These are phyloP conservation scores for Dothistroma pini DNA, from an alignment of 2,329 filamentous ascomycete genomes.

Conservation along the genomic window DNA sequence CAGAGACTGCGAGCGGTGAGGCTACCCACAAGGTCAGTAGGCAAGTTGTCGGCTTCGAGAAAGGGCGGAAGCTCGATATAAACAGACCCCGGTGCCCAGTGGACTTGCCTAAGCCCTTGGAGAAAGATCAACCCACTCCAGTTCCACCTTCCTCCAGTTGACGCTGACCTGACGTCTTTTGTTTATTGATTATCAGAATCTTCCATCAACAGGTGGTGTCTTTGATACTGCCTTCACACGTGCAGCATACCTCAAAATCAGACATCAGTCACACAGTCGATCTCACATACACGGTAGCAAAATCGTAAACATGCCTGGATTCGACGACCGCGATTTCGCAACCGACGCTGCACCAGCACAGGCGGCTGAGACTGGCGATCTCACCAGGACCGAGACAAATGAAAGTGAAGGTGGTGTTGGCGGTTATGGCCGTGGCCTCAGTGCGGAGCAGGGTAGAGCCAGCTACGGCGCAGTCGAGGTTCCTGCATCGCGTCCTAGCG, in stretches of 20 bases:
- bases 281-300: background rate
- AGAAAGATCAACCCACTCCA: slow-evolving; percentile 1
- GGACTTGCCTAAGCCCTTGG: background rate
- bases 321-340: slow-evolving; percentile 56
- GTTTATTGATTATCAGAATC: background rate
- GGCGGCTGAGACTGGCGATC: slow-evolving; percentile 31
- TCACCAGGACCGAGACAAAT: slow-evolving; percentile 13
- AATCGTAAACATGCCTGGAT: slow-evolving; percentile 54
- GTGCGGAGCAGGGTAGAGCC: slow-evolving; percentile 17
- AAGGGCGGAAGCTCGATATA: slow-evolving; percentile 10
- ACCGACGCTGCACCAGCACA: slow-evolving; percentile 40
- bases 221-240: background rate
- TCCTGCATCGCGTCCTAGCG: slow-evolving; percentile 63
- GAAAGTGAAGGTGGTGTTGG: slow-evolving; percentile 21
- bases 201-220: background rate
- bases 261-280: background rate
- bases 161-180: background rate
- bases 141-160: background rate
- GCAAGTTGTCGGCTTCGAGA: slow-evolving; percentile 7
- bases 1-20: slow-evolving; percentile 5
- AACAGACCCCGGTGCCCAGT: slow-evolving; percentile 9
- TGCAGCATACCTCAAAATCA: background rate
- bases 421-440: slow-evolving; percentile 22
- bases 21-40: background rate
- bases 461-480: slow-evolving; percentile 58